phyloP scores from a whole-genome alignment of 768 basidiomycete species.

The Coprinopsis strossmayeri region DNA sequence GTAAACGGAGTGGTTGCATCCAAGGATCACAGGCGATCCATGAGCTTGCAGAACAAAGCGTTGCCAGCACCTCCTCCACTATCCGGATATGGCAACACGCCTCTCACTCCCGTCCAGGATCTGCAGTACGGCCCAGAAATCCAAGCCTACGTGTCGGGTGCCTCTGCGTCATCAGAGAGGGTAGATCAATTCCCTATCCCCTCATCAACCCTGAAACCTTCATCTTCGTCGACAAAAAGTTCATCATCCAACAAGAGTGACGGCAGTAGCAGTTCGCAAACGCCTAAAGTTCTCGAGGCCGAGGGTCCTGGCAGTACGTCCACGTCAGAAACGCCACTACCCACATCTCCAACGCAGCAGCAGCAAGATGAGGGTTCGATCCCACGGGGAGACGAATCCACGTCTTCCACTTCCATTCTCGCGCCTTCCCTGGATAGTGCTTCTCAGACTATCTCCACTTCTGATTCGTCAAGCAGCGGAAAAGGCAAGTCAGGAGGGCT shows the following conservation, averaged over 20 bases:
- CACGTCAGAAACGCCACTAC: not conserved
- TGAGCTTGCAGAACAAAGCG: conserved; percentile 1
- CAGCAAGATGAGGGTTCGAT: not conserved
- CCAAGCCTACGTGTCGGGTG: not conserved
- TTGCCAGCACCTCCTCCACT: not conserved
- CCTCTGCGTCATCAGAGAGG: not conserved
- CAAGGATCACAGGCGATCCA: conserved; percentile 3
- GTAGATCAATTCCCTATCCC: not conserved
- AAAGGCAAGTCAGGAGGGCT: conserved; percentile 16
- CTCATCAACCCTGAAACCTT: not conserved
- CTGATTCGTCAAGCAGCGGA: conserved; percentile 1
- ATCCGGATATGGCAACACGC: conserved; percentile 1
- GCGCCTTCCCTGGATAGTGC: conserved; percentile 23
- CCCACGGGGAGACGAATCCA: conserved; percentile 3
- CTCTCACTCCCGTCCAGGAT: conserved; percentile 7
- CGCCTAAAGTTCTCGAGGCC: not conserved
- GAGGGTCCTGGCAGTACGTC: not conserved
- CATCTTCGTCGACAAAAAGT: not conserved
- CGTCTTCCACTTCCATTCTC: conserved; percentile 19
- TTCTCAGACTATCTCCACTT: conserved; percentile 20
- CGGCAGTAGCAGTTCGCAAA: not conserved
- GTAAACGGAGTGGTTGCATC: not conserved
- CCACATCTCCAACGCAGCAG: conserved; percentile 1
- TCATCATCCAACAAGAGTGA: not conserved
- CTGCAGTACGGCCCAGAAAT: conserved; percentile 1